Conservation (phyloP, 2,329 filamentous ascomycete species). For the Trichoderma sp. region DNA sequence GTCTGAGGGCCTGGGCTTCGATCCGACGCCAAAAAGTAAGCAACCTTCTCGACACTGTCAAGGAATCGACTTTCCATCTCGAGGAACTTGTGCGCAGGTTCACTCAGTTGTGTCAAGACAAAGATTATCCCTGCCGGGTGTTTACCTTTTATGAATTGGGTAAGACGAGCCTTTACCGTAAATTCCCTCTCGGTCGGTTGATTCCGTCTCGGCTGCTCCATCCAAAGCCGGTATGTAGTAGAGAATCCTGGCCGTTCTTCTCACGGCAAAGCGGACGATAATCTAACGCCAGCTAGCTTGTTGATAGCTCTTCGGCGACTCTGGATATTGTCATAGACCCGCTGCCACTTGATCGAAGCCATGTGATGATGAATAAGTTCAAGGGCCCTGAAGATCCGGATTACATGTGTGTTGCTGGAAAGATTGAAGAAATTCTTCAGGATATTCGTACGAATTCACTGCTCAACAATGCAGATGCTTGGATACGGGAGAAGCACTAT, state of each 20-base stretch:
- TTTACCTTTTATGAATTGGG: slow-evolving; percentile 26
- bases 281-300: slow-evolving; percentile 22
- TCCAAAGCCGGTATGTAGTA: background rate
- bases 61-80: slow-evolving; percentile 22
- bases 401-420: slow-evolving; percentile 22
- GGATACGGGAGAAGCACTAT: slow-evolving; percentile 28
- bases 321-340: slow-evolving; percentile 27
- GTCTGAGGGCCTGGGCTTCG: background rate
- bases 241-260: no score
- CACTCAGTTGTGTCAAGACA: slow-evolving; percentile 21
- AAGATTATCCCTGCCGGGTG: slow-evolving; percentile 17
- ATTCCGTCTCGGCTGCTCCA: background rate
- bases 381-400: slow-evolving; percentile 17
- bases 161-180: slow-evolving; percentile 24
- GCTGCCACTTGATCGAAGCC: slow-evolving; percentile 26
- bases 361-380: slow-evolving; percentile 31
- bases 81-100: slow-evolving; percentile 25
- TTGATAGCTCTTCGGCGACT: slow-evolving; percentile 25
- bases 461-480: background rate
- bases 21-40: slow-evolving; percentile 19
- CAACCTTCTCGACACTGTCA: slow-evolving; percentile 22
- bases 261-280: background rate
- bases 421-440: slow-evolving; percentile 22
- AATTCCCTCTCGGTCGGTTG: slow-evolving; percentile 12
- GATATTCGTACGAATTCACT: slow-evolving; percentile 19